phyloP scores from a whole-genome alignment of 2,329 filamentous ascomycete species.

The Microdochium bolleyi region DNA sequence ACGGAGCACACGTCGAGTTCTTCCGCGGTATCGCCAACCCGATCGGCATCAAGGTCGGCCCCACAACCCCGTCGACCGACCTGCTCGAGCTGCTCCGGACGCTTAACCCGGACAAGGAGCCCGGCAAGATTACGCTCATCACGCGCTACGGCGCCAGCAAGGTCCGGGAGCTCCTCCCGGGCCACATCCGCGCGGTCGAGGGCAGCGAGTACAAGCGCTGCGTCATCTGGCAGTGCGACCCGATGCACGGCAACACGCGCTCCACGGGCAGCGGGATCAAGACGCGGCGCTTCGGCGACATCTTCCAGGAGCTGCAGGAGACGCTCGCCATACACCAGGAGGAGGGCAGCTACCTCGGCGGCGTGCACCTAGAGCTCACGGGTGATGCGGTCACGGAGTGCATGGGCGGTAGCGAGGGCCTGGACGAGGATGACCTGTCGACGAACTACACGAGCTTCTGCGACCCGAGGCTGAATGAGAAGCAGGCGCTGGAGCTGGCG shows the following conservation, averaged over 20 bases:
- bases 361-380: slow-evolving; percentile 90
- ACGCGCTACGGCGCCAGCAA: slow-evolving; percentile 83
- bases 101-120: slow-evolving; percentile 74
- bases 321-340: slow-evolving; percentile 80
- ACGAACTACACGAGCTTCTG: slow-evolving; percentile 95
- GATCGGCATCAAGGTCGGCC: slow-evolving; percentile 92
- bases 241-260: slow-evolving; percentile 85
- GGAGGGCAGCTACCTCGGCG: slow-evolving; percentile 79
- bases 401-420: slow-evolving; percentile 77
- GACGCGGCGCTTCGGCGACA: slow-evolving; percentile 84
- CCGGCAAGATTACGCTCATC: slow-evolving; percentile 92
- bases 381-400: slow-evolving; percentile 97
- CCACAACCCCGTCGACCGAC: slow-evolving; percentile 69
- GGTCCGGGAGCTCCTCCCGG: slow-evolving; percentile 67
- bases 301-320: slow-evolving; percentile 78
- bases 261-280: slow-evolving; percentile 74
- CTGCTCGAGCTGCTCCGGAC: slow-evolving; percentile 72
- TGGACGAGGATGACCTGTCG: slow-evolving; percentile 81
- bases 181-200: slow-evolving; percentile 84
- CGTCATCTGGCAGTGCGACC: slow-evolving; percentile 97
- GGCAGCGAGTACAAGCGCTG: slow-evolving; percentile 56
- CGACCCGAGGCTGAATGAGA: slow-evolving; percentile 92
- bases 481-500: slow-evolving; percentile 90
- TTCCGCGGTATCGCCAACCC: slow-evolving; percentile 95
- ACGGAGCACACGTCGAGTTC: slow-evolving; percentile 93